Evolutionary conservation across 2,329 filamentous ascomycete genomes (phyloP).

Genomic region (Fusarium brevicatenulatum): DNA sequence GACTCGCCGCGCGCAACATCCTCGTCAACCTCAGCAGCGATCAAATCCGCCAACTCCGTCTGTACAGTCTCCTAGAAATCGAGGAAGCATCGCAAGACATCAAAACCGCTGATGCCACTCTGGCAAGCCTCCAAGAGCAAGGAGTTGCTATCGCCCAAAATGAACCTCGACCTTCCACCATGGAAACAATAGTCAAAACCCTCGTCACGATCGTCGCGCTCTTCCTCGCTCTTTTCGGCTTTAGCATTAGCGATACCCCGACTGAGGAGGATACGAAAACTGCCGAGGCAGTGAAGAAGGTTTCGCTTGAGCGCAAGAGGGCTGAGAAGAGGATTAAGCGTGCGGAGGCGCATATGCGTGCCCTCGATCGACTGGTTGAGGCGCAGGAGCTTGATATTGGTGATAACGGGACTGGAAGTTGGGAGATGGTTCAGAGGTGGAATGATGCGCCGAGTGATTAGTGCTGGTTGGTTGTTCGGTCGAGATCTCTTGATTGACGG

Average conservation of each 20-base stretch:
- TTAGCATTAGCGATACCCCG: accelerated
- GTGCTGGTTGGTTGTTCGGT: background rate
- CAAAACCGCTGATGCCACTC: background rate
- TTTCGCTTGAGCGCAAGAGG: background rate
- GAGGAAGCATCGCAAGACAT: background rate
- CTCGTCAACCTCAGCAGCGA: background rate
- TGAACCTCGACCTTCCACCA: background rate
- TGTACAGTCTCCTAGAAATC: background rate
- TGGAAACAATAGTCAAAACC: background rate
- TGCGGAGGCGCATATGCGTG: background rate
- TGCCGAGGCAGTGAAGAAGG: background rate
- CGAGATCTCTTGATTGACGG: too few relatives aligned
- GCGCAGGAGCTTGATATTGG: background rate
- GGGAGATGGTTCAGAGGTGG: background rate
- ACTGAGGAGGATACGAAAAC: background rate
- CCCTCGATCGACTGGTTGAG: background rate
- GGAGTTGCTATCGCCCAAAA: accelerated
- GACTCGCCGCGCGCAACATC: background rate
- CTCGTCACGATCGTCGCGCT: background rate
- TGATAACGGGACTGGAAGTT: background rate
- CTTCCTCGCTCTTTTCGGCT: background rate
- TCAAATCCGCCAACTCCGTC: background rate
- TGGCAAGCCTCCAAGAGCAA: background rate
- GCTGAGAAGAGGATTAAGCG: background rate
- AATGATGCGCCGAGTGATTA: background rate